Evolutionary conservation across 768 basidiomycete genomes (phyloP).

Genomic region (Neoboletus brunneissimus): DNA sequence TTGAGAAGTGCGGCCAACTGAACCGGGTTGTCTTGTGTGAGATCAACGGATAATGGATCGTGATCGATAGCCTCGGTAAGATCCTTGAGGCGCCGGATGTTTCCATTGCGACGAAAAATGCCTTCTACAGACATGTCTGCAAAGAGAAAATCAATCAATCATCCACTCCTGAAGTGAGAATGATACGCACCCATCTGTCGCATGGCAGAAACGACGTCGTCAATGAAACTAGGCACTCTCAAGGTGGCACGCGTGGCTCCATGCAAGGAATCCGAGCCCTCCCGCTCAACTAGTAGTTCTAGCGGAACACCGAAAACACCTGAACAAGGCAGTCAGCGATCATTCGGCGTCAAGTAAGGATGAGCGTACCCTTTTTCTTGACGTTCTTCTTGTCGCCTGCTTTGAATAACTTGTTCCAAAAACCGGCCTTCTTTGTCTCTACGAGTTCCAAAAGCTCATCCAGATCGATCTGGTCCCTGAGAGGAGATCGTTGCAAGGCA

Average conservation of each 20-base stretch:
- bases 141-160: constrained; percentile 3
- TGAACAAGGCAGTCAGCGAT: constrained; percentile 30
- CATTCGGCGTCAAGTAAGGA: not conserved
- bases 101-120: constrained; percentile 97
- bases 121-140: constrained; percentile 99
- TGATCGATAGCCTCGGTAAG: constrained; percentile 91
- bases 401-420: constrained; percentile 97
- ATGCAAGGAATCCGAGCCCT: constrained; percentile 92
- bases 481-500: constrained; percentile 69
- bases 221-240: constrained; percentile 94
- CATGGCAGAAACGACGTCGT: constrained; percentile 98
- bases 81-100: constrained; percentile 90
- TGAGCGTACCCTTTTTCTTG: constrained; percentile 77
- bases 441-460: constrained; percentile 94
- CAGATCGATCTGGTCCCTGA: constrained; percentile 81
- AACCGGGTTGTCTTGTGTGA: constrained; percentile 92
- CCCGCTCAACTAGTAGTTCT: constrained; percentile 88
- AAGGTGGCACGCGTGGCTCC: constrained; percentile 84
- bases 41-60: constrained; percentile 88
- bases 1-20: constrained; percentile 96
- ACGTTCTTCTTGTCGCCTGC: constrained; percentile 85
- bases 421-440: constrained; percentile 88
- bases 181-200: constrained; percentile 86
- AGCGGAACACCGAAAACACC: constrained; percentile 93
- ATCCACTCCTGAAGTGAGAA: not conserved